Evolutionary conservation across 306 rosid genomes (phyloP), one percentile per base, ranked within the genome.

Genomic region (Arachis stenosperma): DNA sequence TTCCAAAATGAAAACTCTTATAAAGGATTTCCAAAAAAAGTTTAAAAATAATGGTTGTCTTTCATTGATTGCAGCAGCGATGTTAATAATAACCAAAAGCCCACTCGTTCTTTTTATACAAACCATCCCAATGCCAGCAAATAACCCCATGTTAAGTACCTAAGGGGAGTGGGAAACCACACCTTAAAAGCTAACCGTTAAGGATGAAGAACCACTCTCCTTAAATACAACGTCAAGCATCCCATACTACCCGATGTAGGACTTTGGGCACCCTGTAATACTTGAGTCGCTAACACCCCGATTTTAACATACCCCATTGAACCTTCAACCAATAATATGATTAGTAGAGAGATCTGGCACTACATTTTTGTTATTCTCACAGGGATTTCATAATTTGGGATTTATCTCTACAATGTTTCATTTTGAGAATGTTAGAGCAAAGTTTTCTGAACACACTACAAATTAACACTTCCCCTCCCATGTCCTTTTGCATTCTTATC

Each of bases 361-460:
- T 61, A 14, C 1, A 59, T 11, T 53, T 72, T 40, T 29, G 59
- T 67, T 67, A 47, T 61, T 73, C 54, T 29, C 7, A 68, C 12
- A 68, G 63, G 70, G 68, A 43, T 70, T 40, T 42, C 9, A 14
- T 33, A 43, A 67, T 48, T 60, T 53, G 3, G 36, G 48, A 43
- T 48, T 43, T 75, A 43, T 70, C 44, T 52, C 54, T 15, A 74
- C 6, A 75, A 15, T 9, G n/a, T 55, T 30, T 29, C 55, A 40
- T 54, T 37, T 48, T 40, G 56, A 66, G 61, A 46, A 41, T 8
- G 8, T 11, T 11, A 47, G 56, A 56, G 67, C 65, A 13, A 46
- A 61, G 77, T 56, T 79, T 66, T 33, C 62, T 9, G 41, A 58
- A 54, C 37, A 61, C 55, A 47, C 30, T 29, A 75, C 13, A 53